Evolutionary conservation across 2,329 filamentous ascomycete genomes (phyloP).

Genomic region (Lachnellula subtilissima): DNA sequence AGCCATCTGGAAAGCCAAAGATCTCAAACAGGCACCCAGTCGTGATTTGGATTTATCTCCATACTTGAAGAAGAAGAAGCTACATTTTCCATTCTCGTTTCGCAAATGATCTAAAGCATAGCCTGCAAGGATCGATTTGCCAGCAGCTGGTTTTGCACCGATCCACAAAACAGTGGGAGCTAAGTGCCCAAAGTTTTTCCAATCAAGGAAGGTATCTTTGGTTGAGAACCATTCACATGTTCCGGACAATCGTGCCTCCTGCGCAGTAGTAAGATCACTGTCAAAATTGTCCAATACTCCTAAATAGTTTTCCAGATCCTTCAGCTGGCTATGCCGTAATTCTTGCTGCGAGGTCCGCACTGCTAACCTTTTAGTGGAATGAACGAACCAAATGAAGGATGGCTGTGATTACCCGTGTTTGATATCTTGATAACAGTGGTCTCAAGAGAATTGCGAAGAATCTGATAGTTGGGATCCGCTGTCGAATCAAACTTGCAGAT

Average conservation of each 20-base stretch:
- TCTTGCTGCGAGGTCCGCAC: conserved; percentile 11
- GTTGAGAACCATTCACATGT: conserved; percentile 22
- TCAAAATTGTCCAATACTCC: conserved; percentile 14
- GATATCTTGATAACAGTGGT: conserved; percentile 1
- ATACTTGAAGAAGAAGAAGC: conserved; percentile 25
- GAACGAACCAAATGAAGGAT: neutral
- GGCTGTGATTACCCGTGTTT: neutral
- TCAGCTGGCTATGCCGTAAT: conserved; percentile 2
- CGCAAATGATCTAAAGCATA: conserved; percentile 16
- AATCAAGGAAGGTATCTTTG: conserved; percentile 5
- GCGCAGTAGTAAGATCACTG: conserved; percentile 14
- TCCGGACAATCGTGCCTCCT: conserved; percentile 13
- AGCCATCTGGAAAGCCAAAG: conserved; percentile 34
- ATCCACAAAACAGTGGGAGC: conserved; percentile 24
- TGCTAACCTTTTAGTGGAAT: conserved; percentile 3
- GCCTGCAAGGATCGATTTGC: conserved; percentile 23
- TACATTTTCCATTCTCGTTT: conserved; percentile 6
- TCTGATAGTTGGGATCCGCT: conserved; percentile 23
- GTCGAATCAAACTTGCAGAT: conserved; percentile 30
- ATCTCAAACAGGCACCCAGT: conserved; percentile 18
- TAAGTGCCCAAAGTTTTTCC: conserved; percentile 1
- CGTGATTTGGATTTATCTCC: conserved; percentile 16
- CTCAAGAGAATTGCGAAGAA: conserved; percentile 14
- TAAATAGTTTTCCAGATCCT: conserved; percentile 12
- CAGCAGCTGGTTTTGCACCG: conserved; percentile 25